These are phyloP conservation scores for Gossypium stocksii DNA, from an alignment of 345 rosid species.

Conservation along the genomic window DNA sequence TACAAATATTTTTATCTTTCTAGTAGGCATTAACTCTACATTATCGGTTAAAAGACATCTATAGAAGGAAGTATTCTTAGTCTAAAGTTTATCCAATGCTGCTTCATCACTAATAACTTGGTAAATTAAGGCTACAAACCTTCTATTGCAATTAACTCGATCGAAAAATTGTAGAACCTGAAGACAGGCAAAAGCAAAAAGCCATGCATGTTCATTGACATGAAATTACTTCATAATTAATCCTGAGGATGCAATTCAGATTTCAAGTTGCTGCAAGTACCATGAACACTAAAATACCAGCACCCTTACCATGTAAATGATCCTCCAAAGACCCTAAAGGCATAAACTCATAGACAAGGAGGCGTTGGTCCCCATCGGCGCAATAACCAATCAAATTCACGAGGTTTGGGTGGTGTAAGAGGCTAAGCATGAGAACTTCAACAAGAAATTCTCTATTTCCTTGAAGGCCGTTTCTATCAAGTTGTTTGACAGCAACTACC, in stretches of 20 bases:
- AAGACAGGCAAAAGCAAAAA: neutral
- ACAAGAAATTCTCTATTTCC: constrained; percentile 98
- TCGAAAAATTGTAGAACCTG: neutral
- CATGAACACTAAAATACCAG: neutral
- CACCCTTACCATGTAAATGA: constrained; percentile 84
- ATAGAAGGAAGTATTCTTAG: neutral
- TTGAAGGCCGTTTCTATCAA: constrained; percentile 90
- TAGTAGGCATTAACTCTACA: neutral
- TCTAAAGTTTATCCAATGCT: neutral
- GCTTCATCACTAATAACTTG: constrained; percentile 3
- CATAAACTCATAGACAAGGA: constrained; percentile 95
- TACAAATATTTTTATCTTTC: neutral
- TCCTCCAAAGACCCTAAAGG: constrained; percentile 92
- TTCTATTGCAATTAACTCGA: neutral
- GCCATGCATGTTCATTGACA: neutral
- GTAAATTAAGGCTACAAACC: neutral
- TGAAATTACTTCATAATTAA: neutral
- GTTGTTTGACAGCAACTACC: constrained; percentile 95
- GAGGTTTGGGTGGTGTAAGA: constrained; percentile 88
- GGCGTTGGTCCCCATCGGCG: constrained; percentile 97
- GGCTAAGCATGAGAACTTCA: constrained; percentile 97
- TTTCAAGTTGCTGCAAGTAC: neutral
- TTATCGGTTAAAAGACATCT: neutral
- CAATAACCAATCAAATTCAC: constrained; percentile 96
- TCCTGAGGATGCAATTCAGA: neutral